A percentile compares a stretch with the other conserved stretches of the same genome.
These are phyloP conservation scores for Skeletonema costatum DNA, from an alignment of 108 stramenopile species.

Conservation along the genomic window DNA sequence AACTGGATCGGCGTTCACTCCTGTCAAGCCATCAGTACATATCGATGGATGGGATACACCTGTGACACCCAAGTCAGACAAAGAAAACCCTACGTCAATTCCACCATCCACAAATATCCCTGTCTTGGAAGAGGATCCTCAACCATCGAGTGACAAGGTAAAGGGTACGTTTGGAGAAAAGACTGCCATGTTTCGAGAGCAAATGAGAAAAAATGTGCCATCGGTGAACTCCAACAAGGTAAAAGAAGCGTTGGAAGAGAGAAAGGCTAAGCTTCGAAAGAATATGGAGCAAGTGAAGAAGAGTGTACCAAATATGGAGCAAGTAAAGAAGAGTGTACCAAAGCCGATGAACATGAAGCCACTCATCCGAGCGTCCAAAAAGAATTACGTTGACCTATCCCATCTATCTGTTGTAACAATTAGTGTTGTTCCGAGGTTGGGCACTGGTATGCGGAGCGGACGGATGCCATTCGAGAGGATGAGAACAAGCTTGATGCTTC, in stretches of 20 bases:
- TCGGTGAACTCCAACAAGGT: neutral
- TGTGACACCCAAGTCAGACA: neutral
- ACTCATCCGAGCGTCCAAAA: neutral
- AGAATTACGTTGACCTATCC: conserved; percentile 24
- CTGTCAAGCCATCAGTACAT: neutral
- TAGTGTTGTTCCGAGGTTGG: conserved; percentile 37
- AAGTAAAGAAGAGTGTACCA: too few species aligned
- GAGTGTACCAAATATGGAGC: too few species aligned
- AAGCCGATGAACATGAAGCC: conserved; percentile 30
- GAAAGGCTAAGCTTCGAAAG: conserved; percentile 18
- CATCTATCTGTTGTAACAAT: conserved; percentile 45
- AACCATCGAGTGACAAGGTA: neutral
- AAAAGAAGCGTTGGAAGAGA: neutral
- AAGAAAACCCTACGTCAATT: conserved; percentile 4
- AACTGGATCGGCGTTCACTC: conserved; percentile 1
- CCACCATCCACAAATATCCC: neutral
- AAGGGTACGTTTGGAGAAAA: neutral
- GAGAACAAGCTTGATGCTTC: conserved; percentile 47
- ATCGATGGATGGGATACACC: neutral
- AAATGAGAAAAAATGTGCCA: neutral
- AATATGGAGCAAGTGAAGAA: conserved; percentile 36
- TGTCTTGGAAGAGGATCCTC: neutral
- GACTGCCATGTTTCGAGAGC: neutral
- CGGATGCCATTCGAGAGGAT: conserved; percentile 42
- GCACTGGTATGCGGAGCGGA: conserved; percentile 35